A percentile compares a stretch with the other conserved stretches of the same genome.
Conservation (phyloP, 805 yeast species). For the Monosporozyma unispora region DNA sequence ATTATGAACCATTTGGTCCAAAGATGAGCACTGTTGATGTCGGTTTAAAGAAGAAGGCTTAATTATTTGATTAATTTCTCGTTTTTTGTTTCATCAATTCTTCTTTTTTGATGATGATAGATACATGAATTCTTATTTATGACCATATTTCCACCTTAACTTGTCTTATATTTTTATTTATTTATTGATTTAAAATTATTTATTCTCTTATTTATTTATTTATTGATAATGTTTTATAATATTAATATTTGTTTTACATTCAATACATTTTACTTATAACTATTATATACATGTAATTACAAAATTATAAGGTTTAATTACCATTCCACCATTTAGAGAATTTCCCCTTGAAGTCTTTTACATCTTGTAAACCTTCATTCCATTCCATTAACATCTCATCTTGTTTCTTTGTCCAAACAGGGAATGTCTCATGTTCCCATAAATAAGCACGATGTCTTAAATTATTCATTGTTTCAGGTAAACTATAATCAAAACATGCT, state of each 20-base stretch:
- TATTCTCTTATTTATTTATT: not conserved
- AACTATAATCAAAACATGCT: slow-evolving; percentile 43
- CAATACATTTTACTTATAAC: not conserved
- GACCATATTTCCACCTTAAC: no score
- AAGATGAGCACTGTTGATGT: slow-evolving; percentile 26
- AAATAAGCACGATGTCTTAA: slow-evolving; percentile 39
- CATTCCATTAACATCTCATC: slow-evolving; percentile 10
- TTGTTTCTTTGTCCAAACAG: slow-evolving; percentile 19
- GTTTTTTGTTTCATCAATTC: not conserved
- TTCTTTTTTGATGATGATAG: not conserved
- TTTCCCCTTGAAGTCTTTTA: slow-evolving; percentile 1
- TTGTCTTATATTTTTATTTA: not conserved
- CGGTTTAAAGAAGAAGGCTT: slow-evolving; percentile 4
- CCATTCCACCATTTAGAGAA: slow-evolving; percentile 5
- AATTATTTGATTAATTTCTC: not conserved
- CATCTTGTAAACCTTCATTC: slow-evolving; percentile 8
- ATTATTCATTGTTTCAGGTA: slow-evolving; percentile 50
- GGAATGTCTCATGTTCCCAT: slow-evolving; percentile 36
- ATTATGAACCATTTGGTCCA: slow-evolving; percentile 31
- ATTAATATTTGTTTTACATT: no score
- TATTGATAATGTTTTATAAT: not conserved
- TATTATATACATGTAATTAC: no score
- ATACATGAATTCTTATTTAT: not conserved
- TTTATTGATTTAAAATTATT: not conserved
- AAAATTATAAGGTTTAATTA: not conserved